A percentile compares a stretch with the other conserved stretches of the same genome.
Conservation (phyloP, 1,139 yeast species). For the Sugiyamaella novakii region DNA sequence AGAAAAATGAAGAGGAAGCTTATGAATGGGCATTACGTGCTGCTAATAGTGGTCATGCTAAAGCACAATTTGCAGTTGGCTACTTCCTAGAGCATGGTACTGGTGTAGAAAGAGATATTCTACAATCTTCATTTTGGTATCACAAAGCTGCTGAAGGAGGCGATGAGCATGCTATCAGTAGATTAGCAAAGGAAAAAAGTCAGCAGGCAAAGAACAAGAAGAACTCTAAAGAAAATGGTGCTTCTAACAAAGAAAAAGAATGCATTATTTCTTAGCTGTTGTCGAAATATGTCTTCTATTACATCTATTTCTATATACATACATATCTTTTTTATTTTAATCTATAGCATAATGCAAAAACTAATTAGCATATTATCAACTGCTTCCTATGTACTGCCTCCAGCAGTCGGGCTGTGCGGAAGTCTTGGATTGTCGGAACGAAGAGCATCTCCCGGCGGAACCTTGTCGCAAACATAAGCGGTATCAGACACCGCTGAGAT, state of each 20-base stretch:
- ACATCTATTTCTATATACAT: neutral
- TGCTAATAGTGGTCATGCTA: conserved; percentile 69
- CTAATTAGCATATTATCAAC: too few relatives aligned
- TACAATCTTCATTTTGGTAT: conserved; percentile 74
- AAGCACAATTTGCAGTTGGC: conserved; percentile 87
- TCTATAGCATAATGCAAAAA: neutral
- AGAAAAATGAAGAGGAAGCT: conserved; percentile 80
- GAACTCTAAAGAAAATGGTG: conserved; percentile 20
- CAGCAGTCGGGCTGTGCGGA: too few relatives aligned
- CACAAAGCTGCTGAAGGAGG: conserved; percentile 72
- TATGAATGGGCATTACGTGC: conserved; percentile 94
- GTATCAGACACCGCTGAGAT: too few relatives aligned
- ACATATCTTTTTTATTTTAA: neutral
- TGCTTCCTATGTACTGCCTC: too few relatives aligned
- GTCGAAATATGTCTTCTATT: neutral
- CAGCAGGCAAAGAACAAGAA: conserved; percentile 27
- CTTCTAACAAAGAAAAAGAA: conserved; percentile 40
- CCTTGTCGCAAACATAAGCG: too few relatives aligned
- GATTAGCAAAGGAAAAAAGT: conserved; percentile 33
- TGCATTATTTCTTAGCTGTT: conserved; percentile 42
- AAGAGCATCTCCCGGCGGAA: too few relatives aligned
- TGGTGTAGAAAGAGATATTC: conserved; percentile 67
- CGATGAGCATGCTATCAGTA: conserved; percentile 61
- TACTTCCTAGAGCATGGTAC: conserved; percentile 85
- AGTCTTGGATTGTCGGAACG: too few relatives aligned